Evolutionary conservation across 2,329 filamentous ascomycete genomes (phyloP), one percentile per base, ranked within the genome.

Genomic region (Neofusicoccum cordaticola): DNA sequence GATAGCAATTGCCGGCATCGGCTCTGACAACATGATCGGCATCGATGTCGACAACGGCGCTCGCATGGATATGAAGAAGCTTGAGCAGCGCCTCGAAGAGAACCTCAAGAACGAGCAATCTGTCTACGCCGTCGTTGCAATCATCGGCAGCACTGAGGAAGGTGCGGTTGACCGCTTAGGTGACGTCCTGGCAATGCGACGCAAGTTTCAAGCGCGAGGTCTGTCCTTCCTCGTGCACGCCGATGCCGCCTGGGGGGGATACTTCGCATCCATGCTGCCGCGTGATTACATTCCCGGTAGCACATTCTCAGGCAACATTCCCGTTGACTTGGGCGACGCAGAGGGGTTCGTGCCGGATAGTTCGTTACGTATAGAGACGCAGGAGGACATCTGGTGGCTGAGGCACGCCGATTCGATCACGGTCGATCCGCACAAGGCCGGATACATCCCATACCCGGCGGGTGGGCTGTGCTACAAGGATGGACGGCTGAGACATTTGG

Each of bases 191-290:
- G 67, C 70, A 0, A 68, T 83, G 4, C 77, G 81, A 3, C 71
- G 76, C n/a, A 68, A 74, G 19, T 79, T 79, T 56, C 79, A 82
- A 66, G 70, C 71, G 2, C 65, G 74, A 17, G 81, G 81, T 0
- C 68, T 83, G 0, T 82, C 80, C 0, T 83, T 83, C 58, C 64
- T 81, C 0, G 72, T 84, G 7, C 82, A 83, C 60, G 79, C 74
- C 1, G 82, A 83, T 66, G 82, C 80, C 0, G 81, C 81, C 0
- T 84, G 82, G 82, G 81, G 82, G 17, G 82, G 82, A 0, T 84
- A 84, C 62, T 84, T 83, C 63, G 74, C 74, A 31, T 77, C 77
- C 0, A 82, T 82, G 79, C 35, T 83, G 17, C 77, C 75, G 0
- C 73, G 71, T 3, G 68, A 74, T 2, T 72, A 71, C 22, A 69